Evolutionary conservation across 208 protist genomes (phyloP).

Genomic region (Acanthamoeba quina): DNA sequence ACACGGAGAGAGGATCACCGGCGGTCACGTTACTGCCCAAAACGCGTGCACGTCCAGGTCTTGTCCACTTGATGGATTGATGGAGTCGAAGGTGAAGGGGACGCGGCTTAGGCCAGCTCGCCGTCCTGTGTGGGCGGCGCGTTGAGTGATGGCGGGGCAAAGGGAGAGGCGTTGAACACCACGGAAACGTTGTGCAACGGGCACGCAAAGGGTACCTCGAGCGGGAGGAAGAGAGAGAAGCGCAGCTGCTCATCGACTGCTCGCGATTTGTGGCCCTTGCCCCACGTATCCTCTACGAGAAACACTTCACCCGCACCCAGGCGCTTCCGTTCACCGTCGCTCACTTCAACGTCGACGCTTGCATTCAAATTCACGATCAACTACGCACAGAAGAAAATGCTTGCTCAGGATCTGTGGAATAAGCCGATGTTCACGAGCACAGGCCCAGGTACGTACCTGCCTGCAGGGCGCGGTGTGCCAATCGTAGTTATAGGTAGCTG

Average conservation of each 20-base stretch:
- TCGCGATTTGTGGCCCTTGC: constrained; percentile 39
- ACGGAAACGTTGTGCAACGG: not conserved
- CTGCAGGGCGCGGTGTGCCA: not conserved
- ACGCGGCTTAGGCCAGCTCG: not conserved
- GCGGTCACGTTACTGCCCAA: too few species aligned
- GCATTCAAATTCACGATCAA: constrained; percentile 36
- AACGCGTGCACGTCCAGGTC: too few species aligned
- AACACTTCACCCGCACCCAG: not conserved
- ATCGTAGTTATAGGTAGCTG: constrained; percentile 35
- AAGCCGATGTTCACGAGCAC: not conserved
- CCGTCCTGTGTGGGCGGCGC: not conserved
- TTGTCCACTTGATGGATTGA: too few species aligned
- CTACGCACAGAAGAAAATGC: not conserved
- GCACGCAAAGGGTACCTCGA: not conserved
- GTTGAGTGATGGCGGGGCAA: not conserved
- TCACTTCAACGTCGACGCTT: constrained; percentile 5
- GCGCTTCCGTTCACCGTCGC: not conserved
- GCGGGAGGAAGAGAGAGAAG: constrained; percentile 32
- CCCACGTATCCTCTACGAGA: constrained; percentile 27
- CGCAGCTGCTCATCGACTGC: not conserved
- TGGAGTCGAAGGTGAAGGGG: too few species aligned
- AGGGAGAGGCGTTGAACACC: not conserved
- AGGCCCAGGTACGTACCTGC: not conserved
- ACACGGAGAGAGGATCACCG: too few species aligned
- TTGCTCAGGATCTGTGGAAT: not conserved